Conservation (phyloP, 2,329 filamentous ascomycete species). For the Colletotrichum sp. region DNA sequence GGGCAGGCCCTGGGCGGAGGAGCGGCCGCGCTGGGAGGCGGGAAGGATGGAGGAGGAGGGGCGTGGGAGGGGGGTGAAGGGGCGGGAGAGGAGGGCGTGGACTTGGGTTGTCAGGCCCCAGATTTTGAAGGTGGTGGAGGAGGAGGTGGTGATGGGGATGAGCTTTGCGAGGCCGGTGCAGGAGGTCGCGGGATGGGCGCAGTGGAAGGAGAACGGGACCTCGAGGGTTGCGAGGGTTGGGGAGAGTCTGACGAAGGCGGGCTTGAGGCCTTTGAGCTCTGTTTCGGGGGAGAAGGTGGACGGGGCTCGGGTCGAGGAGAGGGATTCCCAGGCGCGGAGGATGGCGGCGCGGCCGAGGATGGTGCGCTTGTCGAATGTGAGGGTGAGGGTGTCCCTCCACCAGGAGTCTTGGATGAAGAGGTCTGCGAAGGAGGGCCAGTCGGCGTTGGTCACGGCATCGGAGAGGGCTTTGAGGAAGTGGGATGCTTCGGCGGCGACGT, state of each 20-base stretch:
- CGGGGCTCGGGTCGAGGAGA: background rate
- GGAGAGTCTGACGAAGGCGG: background rate
- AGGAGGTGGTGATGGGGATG: background rate
- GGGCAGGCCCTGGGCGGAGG: slow-evolving; percentile 4
- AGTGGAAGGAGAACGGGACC: slow-evolving; percentile 1
- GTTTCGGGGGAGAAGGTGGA: background rate
- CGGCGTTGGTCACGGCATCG: background rate
- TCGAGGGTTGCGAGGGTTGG: background rate
- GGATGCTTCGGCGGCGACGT: background rate
- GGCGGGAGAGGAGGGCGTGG: background rate
- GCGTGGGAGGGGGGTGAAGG: background rate
- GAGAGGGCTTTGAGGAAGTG: background rate
- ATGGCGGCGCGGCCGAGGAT: background rate
- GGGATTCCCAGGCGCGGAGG: background rate
- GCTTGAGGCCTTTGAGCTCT: background rate
- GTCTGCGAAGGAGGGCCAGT: slow-evolving; percentile 2
- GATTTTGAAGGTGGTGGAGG: background rate
- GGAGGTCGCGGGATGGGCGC: background rate
- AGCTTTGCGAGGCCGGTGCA: background rate
- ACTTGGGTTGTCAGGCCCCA: background rate
- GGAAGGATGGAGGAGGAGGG: background rate
- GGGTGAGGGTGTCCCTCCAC: slow-evolving; percentile 11
- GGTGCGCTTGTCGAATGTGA: slow-evolving; percentile 20
- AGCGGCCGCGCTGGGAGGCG: background rate
- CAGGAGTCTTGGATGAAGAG: slow-evolving; percentile 1